phyloP scores from a whole-genome alignment of 768 basidiomycete species.

The Gautieria morchelliformis region DNA sequence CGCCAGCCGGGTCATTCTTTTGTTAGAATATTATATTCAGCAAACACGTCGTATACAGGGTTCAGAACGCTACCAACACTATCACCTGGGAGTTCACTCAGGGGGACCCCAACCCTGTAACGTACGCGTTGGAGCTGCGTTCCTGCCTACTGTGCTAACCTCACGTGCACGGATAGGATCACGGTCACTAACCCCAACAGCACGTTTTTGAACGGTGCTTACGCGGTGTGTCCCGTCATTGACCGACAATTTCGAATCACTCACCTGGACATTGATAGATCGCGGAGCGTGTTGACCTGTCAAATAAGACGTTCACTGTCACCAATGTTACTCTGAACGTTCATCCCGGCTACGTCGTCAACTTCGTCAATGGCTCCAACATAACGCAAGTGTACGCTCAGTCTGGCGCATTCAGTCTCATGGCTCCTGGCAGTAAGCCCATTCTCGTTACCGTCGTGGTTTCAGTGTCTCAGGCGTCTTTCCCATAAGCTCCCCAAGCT shows the following conservation, averaged over 20 bases:
- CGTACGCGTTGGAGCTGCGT: slow-evolving; percentile 6
- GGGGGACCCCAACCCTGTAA: slow-evolving; percentile 26
- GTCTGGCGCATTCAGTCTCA: slow-evolving; percentile 51
- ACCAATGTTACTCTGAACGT: slow-evolving; percentile 26
- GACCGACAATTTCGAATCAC: neutral
- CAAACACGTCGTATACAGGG: slow-evolving; percentile 17
- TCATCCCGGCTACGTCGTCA: slow-evolving; percentile 22
- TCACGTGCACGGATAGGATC: slow-evolving; percentile 11
- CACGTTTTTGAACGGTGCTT: slow-evolving; percentile 26
- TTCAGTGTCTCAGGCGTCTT: neutral
- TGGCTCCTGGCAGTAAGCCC: slow-evolving; percentile 40
- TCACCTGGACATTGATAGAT: slow-evolving; percentile 15
- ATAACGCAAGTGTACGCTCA: slow-evolving; percentile 44
- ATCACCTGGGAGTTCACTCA: slow-evolving; percentile 24
- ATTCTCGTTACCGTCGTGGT: neutral
- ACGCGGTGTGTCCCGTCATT: slow-evolving; percentile 14
- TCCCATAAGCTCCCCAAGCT: neutral
- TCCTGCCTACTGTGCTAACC: neutral
- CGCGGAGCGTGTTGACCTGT: slow-evolving; percentile 21
- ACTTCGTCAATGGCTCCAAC: slow-evolving; percentile 27
- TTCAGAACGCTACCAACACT: slow-evolving; percentile 23
- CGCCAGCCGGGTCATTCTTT: neutral
- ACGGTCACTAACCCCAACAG: slow-evolving; percentile 23
- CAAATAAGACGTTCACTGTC: slow-evolving; percentile 12
- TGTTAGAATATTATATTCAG: neutral